Evolutionary conservation across 441 rosid species (phyloP).

Genomic region (Corymbia citriodora): DNA sequence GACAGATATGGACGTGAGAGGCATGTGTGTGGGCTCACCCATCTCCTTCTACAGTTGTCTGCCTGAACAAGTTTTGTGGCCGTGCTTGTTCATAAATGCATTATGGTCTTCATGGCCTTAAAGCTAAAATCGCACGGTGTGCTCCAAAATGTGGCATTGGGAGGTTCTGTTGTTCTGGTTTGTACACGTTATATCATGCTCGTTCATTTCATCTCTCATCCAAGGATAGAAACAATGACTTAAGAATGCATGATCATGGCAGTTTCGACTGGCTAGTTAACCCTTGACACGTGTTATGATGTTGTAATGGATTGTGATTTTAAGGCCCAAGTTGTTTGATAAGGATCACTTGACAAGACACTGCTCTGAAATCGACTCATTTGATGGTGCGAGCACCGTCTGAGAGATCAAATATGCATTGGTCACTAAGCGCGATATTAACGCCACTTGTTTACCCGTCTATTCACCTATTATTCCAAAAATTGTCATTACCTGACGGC

Average conservation of each 20-base stretch:
- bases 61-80: neutral
- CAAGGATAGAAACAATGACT: neutral
- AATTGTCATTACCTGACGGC: neutral
- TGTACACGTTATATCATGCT: neutral
- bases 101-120: neutral
- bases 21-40: neutral
- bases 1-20: neutral
- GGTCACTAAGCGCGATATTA: neutral
- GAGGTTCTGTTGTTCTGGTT: neutral
- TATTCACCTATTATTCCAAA: neutral
- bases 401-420: neutral
- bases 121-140: neutral
- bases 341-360: neutral
- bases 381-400: accelerated
- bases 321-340: neutral
- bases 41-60: neutral
- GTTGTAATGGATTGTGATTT: neutral
- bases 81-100: neutral
- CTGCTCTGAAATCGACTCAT: neutral
- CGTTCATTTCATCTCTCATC: neutral
- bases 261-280: neutral
- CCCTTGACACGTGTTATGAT: neutral
- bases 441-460: neutral
- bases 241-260: neutral
- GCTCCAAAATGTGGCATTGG: neutral